phyloP scores from a whole-genome alignment of 495 filamentous ascomycete genomes.

The Neurospora cerealis region DNA sequence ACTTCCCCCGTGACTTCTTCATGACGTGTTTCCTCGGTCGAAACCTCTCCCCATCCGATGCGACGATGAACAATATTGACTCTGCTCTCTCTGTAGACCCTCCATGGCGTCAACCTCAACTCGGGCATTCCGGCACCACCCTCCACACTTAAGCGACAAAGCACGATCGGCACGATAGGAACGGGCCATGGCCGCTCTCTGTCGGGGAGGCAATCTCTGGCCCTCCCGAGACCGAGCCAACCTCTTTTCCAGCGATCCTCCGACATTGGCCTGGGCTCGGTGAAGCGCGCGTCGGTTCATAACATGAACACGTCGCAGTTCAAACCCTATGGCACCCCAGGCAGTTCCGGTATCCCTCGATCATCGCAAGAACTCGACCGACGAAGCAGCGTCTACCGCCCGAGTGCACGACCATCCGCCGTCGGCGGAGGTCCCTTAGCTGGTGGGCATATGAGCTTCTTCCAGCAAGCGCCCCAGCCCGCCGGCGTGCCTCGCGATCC shows the following conservation, averaged over 20 bases:
- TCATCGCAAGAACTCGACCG: slow-evolving; percentile 47
- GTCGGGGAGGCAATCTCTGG: slow-evolving; percentile 78
- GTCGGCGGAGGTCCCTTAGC: slow-evolving; percentile 37
- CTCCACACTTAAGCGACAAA: slow-evolving; percentile 94
- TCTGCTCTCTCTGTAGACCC: slow-evolving; percentile 45
- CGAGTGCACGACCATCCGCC: slow-evolving; percentile 39
- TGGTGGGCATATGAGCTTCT: slow-evolving; percentile 73
- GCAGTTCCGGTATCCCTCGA: slow-evolving; percentile 19
- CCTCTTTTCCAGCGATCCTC: slow-evolving; percentile 78
- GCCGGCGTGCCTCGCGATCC: slow-evolving; percentile 79
- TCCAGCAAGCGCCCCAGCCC: slow-evolving; percentile 68
- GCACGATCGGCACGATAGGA: slow-evolving; percentile 52
- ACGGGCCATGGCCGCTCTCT: slow-evolving; percentile 64
- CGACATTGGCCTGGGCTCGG: slow-evolving; percentile 70
- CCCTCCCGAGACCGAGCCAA: slow-evolving; percentile 67
- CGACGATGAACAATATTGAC: not conserved
- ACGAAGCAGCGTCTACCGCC: slow-evolving; percentile 77
- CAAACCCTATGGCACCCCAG: slow-evolving; percentile 33
- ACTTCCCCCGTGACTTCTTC: not conserved
- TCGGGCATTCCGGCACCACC: slow-evolving; percentile 76
- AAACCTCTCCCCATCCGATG: not conserved
- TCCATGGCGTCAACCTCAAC: slow-evolving; percentile 67
- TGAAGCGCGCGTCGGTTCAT: slow-evolving; percentile 77
- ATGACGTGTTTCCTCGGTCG: not conserved
- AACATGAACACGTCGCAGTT: slow-evolving; percentile 55